A percentile compares a stretch with the other conserved stretches of the same genome.
Evolutionary conservation across 163 green algal genomes (phyloP).

Genomic region (Volvox carteri): DNA sequence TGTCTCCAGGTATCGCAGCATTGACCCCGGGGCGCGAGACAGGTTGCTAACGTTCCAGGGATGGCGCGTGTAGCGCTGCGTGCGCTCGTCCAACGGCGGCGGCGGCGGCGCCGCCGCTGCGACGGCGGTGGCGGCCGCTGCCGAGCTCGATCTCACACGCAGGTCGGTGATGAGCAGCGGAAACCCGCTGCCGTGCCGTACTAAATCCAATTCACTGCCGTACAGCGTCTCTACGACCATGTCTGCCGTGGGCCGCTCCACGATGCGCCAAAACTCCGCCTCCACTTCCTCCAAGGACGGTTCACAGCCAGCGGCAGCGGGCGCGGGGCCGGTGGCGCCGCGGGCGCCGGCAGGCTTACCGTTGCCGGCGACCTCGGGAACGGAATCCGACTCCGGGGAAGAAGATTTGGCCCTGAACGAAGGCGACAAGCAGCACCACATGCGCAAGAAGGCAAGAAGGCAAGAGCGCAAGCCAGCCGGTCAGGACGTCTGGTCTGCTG

Average conservation of each 20-base stretch:
- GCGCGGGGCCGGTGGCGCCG: neutral
- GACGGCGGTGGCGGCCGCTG: conserved; percentile 66
- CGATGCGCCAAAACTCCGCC: conserved; percentile 94
- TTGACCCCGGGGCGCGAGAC: conserved; percentile 70
- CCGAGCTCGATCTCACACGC: too few relatives aligned
- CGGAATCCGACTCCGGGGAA: too few relatives aligned
- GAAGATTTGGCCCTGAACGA: too few relatives aligned
- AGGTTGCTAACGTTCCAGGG: conserved; percentile 98
- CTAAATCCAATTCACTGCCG: conserved; percentile 88
- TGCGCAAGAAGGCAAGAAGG: too few relatives aligned
- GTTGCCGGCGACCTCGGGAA: neutral
- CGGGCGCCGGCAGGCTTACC: neutral
- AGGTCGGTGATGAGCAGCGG: too few relatives aligned
- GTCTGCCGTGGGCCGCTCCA: conserved; percentile 74
- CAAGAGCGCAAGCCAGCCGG: too few relatives aligned
- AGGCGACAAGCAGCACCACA: too few relatives aligned
- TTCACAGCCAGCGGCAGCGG: conserved; percentile 43
- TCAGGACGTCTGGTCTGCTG: too few relatives aligned
- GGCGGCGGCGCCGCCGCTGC: neutral
- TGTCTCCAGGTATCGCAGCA: conserved; percentile 81
- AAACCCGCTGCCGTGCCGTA: conserved; percentile 82
- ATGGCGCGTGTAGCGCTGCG: conserved; percentile 72
- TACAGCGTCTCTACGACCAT: conserved; percentile 88
- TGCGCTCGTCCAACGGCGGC: neutral
- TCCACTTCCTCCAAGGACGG: conserved; percentile 86